Evolutionary conservation across 768 basidiomycete species (phyloP), one percentile per base, ranked within the genome.

Genomic region (Xerocomellus amylosporus): DNA sequence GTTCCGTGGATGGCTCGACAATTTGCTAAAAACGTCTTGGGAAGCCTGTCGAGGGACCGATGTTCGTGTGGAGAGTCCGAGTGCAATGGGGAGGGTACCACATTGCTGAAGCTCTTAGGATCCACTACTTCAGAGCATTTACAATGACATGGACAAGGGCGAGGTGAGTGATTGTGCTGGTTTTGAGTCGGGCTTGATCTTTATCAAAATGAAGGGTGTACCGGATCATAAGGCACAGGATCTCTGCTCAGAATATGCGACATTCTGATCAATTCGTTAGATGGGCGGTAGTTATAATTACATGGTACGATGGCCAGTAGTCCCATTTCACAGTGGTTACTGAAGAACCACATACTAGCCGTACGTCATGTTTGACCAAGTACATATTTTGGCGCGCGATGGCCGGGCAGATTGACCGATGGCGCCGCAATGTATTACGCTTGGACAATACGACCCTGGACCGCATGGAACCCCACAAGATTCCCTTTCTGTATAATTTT

Each of bases 61-160:
- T 68, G 82, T 98, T 28, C 79, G 98, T 38, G 77, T 99, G 42
- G 96, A 99, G 73, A 93, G 90, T 65, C 96, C 96, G 0, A 94
- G 91, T 65, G 94, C 96, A 12, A 99, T 99, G 92, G 93, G 24
- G 87, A 26, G 96, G 96, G 10, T 89, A 89, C 58, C 96, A 99
- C 65, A 96, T 99, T 49, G 97, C 96, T 26, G 96, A 98, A 68
- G 95, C 93, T 2, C 77, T 99, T 14, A 78, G 76, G 22, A 94
- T 98, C 37, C 96, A 96, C 2, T 99, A 96, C 70, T 99, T 88
- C 74, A 79, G 93, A 54, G 93, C 93, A 9, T 97, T 98, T 68
- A 96, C 95, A 0, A 98, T 98, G 97, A 92, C 91, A 0, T 98
- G 96, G 95, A 88, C 92, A 13, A 81, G 96, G 49, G 98, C 96